phyloP scores from a whole-genome alignment of 2,329 filamentous ascomycete genomes.

The Xylaria polymorpha region DNA sequence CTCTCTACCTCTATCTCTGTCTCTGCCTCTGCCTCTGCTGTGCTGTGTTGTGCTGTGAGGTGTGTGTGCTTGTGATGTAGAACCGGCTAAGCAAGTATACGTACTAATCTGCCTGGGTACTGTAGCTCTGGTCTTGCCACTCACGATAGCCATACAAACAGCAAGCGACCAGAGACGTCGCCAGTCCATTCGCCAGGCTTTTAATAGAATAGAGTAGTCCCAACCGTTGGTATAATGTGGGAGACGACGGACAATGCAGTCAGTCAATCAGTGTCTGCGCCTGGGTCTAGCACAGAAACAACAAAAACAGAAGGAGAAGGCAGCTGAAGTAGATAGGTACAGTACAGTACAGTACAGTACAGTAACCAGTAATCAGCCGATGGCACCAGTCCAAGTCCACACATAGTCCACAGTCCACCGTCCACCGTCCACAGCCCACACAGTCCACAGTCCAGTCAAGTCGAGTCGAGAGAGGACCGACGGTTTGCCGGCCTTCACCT shows the following conservation, averaged over 20 bases:
- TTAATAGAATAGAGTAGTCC: conserved; percentile 9
- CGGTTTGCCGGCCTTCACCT: conserved; percentile 30
- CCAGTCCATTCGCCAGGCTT: conserved; percentile 24
- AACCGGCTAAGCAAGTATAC: conserved; percentile 11
- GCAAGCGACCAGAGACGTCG: conserved; percentile 8
- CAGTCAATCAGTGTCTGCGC: too few relatives aligned
- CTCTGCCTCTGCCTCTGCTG: too few relatives aligned
- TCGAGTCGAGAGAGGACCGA: conserved; percentile 1
- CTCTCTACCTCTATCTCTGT: not conserved
- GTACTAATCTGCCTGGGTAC: conserved; percentile 22
- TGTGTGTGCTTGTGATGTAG: conserved; percentile 6
- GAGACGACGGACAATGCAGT: not conserved
- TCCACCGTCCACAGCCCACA: too few relatives aligned
- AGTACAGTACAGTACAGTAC: too few relatives aligned
- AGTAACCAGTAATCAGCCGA: not conserved
- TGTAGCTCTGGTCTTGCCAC: conserved; percentile 20
- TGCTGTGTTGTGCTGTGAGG: too few relatives aligned
- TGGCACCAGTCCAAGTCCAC: conserved; percentile 13
- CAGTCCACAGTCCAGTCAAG: too few relatives aligned
- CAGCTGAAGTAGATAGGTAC: not conserved
- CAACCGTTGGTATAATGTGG: conserved; percentile 14
- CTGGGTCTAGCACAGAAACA: too few relatives aligned
- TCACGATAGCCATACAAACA: conserved; percentile 26
- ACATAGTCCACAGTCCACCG: not conserved
- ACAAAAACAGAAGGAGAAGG: too few relatives aligned